Percentiles rank a stretch among this genome's conserved stretches.
These are phyloP conservation scores for Diaporthe sp. DNA, from an alignment of 2,329 filamentous ascomycete genomes.

Conservation along the genomic window DNA sequence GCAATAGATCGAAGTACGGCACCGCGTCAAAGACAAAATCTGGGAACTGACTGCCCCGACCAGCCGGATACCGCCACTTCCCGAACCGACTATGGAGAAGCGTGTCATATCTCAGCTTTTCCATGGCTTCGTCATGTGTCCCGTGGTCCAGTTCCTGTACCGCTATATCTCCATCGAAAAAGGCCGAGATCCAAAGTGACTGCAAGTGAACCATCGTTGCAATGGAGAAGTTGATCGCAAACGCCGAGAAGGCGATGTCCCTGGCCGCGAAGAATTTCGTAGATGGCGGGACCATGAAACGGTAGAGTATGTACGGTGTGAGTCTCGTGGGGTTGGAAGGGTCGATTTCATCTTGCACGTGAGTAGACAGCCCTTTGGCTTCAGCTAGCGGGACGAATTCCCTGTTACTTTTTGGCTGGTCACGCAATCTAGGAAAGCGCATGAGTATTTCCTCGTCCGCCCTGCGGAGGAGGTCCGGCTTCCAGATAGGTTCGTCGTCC, in stretches of 20 bases:
- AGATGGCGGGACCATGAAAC: conserved; percentile 57
- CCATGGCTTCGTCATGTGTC: conserved; percentile 49
- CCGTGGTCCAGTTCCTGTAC: not conserved
- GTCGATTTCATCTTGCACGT: conserved; percentile 36
- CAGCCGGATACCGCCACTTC: conserved; percentile 71
- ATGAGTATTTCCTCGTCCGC: conserved; percentile 65
- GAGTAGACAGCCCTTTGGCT: conserved; percentile 45
- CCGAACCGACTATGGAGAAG: conserved; percentile 76
- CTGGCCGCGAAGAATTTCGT: conserved; percentile 48
- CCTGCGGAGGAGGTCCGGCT: conserved; percentile 49
- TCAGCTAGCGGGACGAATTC: conserved; percentile 55
- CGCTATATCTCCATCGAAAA: conserved; percentile 64
- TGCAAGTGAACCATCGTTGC: conserved; percentile 56
- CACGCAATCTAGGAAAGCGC: conserved; percentile 61
- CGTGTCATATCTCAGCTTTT: conserved; percentile 61
- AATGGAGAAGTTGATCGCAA: conserved; percentile 55
- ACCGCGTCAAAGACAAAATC: conserved; percentile 82
- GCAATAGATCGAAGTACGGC: conserved; percentile 77
- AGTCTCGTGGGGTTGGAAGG: conserved; percentile 42
- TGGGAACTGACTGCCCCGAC: conserved; percentile 68
- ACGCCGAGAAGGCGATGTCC: conserved; percentile 58
- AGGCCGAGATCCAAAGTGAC: conserved; percentile 74
- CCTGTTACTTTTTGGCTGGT: conserved; percentile 59
- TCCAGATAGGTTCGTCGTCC: conserved; percentile 42
- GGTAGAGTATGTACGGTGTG: conserved; percentile 56